phyloP scores from a whole-genome alignment of 2,329 filamentous ascomycete species.

The Aspergillus pseudonomiae region DNA sequence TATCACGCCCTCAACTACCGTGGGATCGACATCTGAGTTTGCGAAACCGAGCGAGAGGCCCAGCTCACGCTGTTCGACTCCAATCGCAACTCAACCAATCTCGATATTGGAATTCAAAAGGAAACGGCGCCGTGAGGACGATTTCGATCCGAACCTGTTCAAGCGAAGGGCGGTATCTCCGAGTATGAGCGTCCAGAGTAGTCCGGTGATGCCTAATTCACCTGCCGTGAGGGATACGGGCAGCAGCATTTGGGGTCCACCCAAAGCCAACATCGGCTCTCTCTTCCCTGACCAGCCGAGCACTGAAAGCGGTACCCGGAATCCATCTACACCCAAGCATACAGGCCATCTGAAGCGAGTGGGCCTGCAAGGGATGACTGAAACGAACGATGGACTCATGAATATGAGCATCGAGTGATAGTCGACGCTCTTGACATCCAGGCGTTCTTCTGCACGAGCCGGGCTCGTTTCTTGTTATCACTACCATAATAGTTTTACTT shows the following conservation, averaged over 20 bases:
- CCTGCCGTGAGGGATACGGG: conserved; percentile 71
- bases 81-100: conserved; percentile 44
- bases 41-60: conserved; percentile 38
- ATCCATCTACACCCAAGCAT: conserved; percentile 55
- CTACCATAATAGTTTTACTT: neutral
- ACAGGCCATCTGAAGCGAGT: conserved; percentile 59
- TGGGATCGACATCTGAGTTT: conserved; percentile 32
- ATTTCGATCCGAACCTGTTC: conserved; percentile 84
- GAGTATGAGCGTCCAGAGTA: conserved; percentile 87
- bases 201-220: conserved; percentile 78
- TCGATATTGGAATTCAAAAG: conserved; percentile 75
- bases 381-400: conserved; percentile 94
- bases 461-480: conserved; percentile 8
- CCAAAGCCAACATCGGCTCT: conserved; percentile 59
- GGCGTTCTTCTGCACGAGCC: conserved; percentile 9
- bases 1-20: conserved; percentile 41
- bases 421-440: neutral
- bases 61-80: conserved; percentile 46
- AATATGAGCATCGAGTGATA: conserved; percentile 90
- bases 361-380: conserved; percentile 89
- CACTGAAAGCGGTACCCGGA: conserved; percentile 54
- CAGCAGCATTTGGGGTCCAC: conserved; percentile 69
- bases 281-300: conserved; percentile 54
- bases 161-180: conserved; percentile 91
- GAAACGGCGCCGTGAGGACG: conserved; percentile 84